Evolutionary conservation across 169 alveolate genomes (phyloP), one percentile per base, ranked within the genome.

Genomic region (Plasmodium vivax): DNA sequence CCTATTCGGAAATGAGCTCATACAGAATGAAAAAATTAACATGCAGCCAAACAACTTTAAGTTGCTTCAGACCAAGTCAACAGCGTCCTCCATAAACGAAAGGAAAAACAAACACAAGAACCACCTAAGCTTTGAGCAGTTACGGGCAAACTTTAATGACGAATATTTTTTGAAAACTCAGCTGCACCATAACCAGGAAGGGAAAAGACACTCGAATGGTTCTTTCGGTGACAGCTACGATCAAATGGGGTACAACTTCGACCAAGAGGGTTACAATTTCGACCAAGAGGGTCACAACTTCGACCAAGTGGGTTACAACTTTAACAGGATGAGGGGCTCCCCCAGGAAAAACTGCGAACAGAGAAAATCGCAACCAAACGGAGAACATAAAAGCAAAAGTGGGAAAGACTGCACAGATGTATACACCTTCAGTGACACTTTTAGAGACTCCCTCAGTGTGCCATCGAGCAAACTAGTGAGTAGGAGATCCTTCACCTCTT

Each of bases 381-480:
- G 77, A 19, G 43, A 10, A 74, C 16, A 68, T n/a, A 47, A 51
- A 30, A 85, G 75, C 62, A 54, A 47, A 34, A 85, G 10, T 77
- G 71, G 54, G 45, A 68, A 58, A 27, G 83, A 73, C 32, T 79
- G 51, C 41, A 88, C 30, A 1, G 34, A 23, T 30, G 56, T 75
- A n/a, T 56, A 45, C 23, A 80, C 83, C 10, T 90, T 90, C n/a
- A 90, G 90, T 58, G 94, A 90, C 12, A 90, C 74, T 45, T 90
- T 81, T 7, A 90, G 62, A 62, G 90, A 90, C n/a, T 43, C 94
- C 4, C 45, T 90, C 19, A 90, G 94, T 79, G 94, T 90, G 27
- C 94, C 94, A 58, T 90, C 94, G 6, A 90, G 94, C 74, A 90
- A 80, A 19, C 51, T 90, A 68, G 90, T 80, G 81, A 80, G 71